phyloP scores from a whole-genome alignment of 352 stramenopile species.

The Peronospora farinosa region DNA sequence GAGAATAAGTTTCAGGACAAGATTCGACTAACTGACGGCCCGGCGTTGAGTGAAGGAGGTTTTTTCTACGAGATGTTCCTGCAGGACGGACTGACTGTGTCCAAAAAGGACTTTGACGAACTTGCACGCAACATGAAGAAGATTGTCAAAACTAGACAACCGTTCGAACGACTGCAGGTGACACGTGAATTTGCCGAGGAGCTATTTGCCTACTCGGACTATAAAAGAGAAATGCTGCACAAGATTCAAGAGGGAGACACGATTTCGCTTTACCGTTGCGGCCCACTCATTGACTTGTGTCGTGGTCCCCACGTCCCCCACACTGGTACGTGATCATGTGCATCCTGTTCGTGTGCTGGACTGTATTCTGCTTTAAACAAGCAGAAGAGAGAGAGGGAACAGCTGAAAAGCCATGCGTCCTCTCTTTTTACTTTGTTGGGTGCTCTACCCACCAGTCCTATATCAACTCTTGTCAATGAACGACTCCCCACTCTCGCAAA shows the following conservation, averaged over 20 bases:
- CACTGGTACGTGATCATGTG: slow-evolving; percentile 63
- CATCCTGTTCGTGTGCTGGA: slow-evolving; percentile 21
- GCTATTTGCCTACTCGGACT: slow-evolving; percentile 91
- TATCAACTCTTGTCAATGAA: slow-evolving; percentile 47
- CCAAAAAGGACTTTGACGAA: slow-evolving; percentile 63
- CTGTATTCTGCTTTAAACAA: slow-evolving; percentile 49
- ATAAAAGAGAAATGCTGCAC: slow-evolving; percentile 94
- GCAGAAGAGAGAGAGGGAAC: slow-evolving; percentile 88
- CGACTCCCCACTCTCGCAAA: slow-evolving; percentile 70
- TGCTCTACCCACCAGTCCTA: slow-evolving; percentile 37
- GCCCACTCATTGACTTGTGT: slow-evolving; percentile 96
- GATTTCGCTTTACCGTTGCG: slow-evolving; percentile 96
- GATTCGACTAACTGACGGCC: slow-evolving; percentile 92
- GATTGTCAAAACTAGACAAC: slow-evolving; percentile 92
- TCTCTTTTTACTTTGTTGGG: slow-evolving; percentile 5
- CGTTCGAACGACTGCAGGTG: slow-evolving; percentile 89
- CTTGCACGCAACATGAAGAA: slow-evolving; percentile 90
- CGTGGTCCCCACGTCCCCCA: slow-evolving; percentile 93
- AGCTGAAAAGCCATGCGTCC: slow-evolving; percentile 18
- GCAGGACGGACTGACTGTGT: slow-evolving; percentile 55
- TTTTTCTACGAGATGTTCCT: slow-evolving; percentile 98
- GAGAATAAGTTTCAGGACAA: slow-evolving; percentile 95
- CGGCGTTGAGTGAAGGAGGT: slow-evolving; percentile 91
- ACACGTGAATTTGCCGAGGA: slow-evolving; percentile 88
- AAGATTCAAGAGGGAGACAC: slow-evolving; percentile 92